Percentiles rank a stretch among this genome's conserved stretches.
Conservation (phyloP, 1,284 basidiomycete genomes). For the Gymnopus androsaceus region DNA sequence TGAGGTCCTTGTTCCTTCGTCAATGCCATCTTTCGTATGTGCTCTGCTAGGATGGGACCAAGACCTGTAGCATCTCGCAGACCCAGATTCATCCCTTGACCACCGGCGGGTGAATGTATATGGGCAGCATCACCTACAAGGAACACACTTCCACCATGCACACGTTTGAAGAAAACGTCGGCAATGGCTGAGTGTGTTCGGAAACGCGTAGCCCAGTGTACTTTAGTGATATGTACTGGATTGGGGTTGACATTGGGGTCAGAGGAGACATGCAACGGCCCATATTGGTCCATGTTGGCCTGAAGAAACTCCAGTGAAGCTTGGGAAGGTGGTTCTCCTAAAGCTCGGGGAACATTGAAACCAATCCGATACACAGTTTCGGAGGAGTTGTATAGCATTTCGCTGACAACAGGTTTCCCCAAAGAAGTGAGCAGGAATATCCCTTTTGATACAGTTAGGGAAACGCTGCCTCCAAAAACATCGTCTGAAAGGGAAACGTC, state of each 20-base stretch:
- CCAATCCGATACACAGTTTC: conserved; percentile 31
- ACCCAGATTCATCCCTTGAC: conserved; percentile 48
- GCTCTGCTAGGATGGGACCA: too few species aligned
- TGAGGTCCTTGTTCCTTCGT: too few species aligned
- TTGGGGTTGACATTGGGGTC: conserved; percentile 31
- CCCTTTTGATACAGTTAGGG: conserved; percentile 19
- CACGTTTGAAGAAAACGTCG: background rate
- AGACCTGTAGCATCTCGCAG: conserved; percentile 39
- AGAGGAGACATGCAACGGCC: conserved; percentile 30
- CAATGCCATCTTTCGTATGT: too few species aligned
- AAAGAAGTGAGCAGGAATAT: conserved; percentile 30
- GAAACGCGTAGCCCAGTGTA: conserved; percentile 42
- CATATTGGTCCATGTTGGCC: conserved; percentile 31
- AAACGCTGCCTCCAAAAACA: conserved; percentile 14
- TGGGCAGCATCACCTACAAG: conserved; percentile 34
- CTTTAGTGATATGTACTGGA: conserved; percentile 30
- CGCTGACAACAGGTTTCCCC: conserved; percentile 14
- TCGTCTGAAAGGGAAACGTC: conserved; percentile 35
- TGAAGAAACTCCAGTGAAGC: conserved; percentile 36
- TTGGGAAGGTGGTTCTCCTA: conserved; percentile 32
- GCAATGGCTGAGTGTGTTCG: conserved; percentile 30
- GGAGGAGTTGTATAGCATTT: background rate
- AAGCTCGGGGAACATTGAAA: conserved; percentile 27
- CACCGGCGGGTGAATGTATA: conserved; percentile 44
- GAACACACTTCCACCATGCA: background rate